Evolutionary conservation across 2,329 filamentous ascomycete genomes (phyloP), one percentile per base, ranked within the genome.

Genomic region (Monilinia vaccinii-corymbosi): DNA sequence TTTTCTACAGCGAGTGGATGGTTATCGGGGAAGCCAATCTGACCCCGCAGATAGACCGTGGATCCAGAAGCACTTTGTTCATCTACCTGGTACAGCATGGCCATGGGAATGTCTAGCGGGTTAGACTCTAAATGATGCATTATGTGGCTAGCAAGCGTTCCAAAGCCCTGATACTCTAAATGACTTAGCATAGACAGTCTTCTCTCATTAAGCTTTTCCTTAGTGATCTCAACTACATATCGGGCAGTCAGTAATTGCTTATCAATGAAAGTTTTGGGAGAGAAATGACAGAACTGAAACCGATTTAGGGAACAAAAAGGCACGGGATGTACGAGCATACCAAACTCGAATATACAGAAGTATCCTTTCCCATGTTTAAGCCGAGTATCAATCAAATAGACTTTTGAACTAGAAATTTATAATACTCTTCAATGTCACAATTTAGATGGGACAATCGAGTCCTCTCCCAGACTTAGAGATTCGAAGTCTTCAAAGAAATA

Each of bases 81-180:
- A 47, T 70, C 69, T 13, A 62, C 47, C 44, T 65, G 65, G 36
- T 69, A 71, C 4, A 71, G 38, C 3, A 71, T 23, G 2, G 67
- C 67, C 66, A 71, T 66, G 13, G 67, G 61, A 13, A 71, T 65
- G 38, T 71, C 69, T 13, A 60, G 45, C 10, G 64, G 60, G 34
- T 70, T 68, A 1, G 57, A 60, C 44, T 66, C 55, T 14, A 71
- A 60, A 32, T 61, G 48, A 14, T 64, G 65, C 9, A 70, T 63
- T 10, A 70, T 46, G 32, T 63, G 60, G 21, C 51, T 57, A 34
- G 57, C 60, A 8, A 69, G 52, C 7, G 40, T 59, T 49, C 58
- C 48, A 10, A 59, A 52, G 4, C 48, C 56, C 1, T 45, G 47
- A 4, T 64, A 50, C 31, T 64, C 57, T 61, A 70, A 61, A 0